Percentiles rank a stretch among this genome's conserved stretches.
Evolutionary conservation across 768 basidiomycete species (phyloP).

Genomic region (Lentinus tigrinus): DNA sequence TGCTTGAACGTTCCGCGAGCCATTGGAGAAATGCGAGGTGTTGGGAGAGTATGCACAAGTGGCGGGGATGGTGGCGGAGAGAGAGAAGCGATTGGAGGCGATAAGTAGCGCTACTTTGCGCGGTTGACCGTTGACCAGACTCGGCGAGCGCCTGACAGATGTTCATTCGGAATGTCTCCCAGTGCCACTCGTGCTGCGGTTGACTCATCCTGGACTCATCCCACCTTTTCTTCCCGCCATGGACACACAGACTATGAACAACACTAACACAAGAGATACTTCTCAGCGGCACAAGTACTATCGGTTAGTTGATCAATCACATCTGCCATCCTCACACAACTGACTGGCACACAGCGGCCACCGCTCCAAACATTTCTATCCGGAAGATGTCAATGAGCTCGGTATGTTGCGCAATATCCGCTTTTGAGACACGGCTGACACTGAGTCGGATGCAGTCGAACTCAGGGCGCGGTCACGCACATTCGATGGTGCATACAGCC

Average conservation of each 20-base stretch:
- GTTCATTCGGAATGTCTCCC: too few relatives aligned
- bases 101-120: too few relatives aligned
- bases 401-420: conserved; percentile 11
- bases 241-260: too few relatives aligned
- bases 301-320: neutral
- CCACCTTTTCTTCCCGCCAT: too few relatives aligned
- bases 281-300: neutral
- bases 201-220: too few relatives aligned
- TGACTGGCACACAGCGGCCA: conserved; percentile 27
- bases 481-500: conserved; percentile 79
- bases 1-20: conserved; percentile 76
- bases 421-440: neutral
- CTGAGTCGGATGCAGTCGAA: conserved; percentile 50
- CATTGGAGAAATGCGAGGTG: conserved; percentile 11
- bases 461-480: conserved; percentile 79
- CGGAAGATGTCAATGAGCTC: conserved; percentile 34
- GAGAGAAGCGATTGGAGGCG: too few relatives aligned
- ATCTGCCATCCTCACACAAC: neutral
- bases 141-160: too few relatives aligned
- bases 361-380: conserved; percentile 31
- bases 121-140: too few relatives aligned
- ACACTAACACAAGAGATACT: too few relatives aligned
- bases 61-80: too few relatives aligned
- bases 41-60: too few relatives aligned
- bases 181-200: too few relatives aligned